A percentile compares a stretch with the other conserved stretches of the same genome.
These are phyloP conservation scores for Blastocystis hominis DNA, from an alignment of 352 stramenopile species.

Conservation along the genomic window DNA sequence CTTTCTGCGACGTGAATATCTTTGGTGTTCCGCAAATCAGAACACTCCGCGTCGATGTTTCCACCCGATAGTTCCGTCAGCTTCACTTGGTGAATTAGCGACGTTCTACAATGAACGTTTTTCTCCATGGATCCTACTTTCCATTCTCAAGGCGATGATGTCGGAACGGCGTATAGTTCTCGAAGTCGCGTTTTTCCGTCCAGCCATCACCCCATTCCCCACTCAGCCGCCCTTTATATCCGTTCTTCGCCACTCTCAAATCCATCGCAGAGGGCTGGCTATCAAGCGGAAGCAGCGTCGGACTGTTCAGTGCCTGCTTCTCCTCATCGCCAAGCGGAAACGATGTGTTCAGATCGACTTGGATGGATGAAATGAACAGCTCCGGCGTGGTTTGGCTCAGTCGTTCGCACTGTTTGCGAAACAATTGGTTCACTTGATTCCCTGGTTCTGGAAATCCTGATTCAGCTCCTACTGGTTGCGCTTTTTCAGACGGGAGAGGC, in stretches of 20 bases:
- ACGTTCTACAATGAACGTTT: neutral
- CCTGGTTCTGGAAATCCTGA: slow-evolving; percentile 25
- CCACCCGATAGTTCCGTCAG: neutral
- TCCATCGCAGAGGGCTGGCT: too few species aligned
- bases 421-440: slow-evolving; percentile 23
- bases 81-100: neutral
- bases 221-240: too few species aligned
- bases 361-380: too few species aligned
- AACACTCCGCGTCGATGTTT: neutral
- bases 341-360: too few species aligned
- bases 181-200: neutral
- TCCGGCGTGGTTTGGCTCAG: neutral
- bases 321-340: too few species aligned
- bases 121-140: neutral
- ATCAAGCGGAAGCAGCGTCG: too few species aligned
- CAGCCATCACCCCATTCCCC: too few species aligned
- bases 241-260: too few species aligned
- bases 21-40: neutral
- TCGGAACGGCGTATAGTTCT: neutral
- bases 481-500: slow-evolving; percentile 28
- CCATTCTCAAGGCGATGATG: neutral
- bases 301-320: too few species aligned
- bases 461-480: slow-evolving; percentile 52
- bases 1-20: neutral
- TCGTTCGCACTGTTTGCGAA: slow-evolving; percentile 7